Conservation (phyloP, 441 rosid genomes). For the Adansonia grandidieri region DNA sequence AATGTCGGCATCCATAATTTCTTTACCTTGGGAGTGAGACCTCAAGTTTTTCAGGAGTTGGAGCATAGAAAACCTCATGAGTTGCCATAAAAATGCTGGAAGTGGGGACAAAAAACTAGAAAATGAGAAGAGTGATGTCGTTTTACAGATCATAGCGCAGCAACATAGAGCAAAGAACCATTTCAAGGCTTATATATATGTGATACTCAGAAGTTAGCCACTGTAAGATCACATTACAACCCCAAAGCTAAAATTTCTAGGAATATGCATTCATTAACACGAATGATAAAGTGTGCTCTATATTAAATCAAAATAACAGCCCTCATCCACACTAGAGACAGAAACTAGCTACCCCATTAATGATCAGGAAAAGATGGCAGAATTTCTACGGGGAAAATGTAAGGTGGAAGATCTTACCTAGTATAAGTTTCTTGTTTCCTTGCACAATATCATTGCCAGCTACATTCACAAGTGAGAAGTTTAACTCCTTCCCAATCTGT, state of each 20-base stretch:
- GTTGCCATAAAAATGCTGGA: slow-evolving; percentile 90
- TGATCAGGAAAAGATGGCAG: not conserved
- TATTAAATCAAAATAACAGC: not conserved
- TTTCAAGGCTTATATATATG: not conserved
- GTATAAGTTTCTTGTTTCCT: slow-evolving; percentile 91
- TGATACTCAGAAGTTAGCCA: not conserved
- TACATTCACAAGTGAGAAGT: slow-evolving; percentile 89
- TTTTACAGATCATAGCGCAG: slow-evolving; percentile 4
- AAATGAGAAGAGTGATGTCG: slow-evolving; percentile 12
- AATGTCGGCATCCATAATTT: slow-evolving; percentile 83
- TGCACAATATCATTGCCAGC: slow-evolving; percentile 97
- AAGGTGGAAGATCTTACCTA: slow-evolving; percentile 51
- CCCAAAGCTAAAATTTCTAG: not conserved
- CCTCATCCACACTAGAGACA: not conserved
- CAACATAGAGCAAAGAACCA: not conserved
- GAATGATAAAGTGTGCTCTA: not conserved
- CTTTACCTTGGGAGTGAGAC: slow-evolving; percentile 85
- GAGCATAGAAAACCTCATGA: slow-evolving; percentile 94
- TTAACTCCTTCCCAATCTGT: slow-evolving; percentile 74
- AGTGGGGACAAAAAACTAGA: slow-evolving; percentile 21
- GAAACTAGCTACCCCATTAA: not conserved
- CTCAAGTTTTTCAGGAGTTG: slow-evolving; percentile 90
- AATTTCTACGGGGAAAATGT: not conserved
- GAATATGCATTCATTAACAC: not conserved
- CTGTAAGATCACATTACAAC: not conserved